Evolutionary conservation across 2,329 filamentous ascomycete genomes (phyloP), one percentile per base, ranked within the genome.

Genomic region (Xylaria sp.): DNA sequence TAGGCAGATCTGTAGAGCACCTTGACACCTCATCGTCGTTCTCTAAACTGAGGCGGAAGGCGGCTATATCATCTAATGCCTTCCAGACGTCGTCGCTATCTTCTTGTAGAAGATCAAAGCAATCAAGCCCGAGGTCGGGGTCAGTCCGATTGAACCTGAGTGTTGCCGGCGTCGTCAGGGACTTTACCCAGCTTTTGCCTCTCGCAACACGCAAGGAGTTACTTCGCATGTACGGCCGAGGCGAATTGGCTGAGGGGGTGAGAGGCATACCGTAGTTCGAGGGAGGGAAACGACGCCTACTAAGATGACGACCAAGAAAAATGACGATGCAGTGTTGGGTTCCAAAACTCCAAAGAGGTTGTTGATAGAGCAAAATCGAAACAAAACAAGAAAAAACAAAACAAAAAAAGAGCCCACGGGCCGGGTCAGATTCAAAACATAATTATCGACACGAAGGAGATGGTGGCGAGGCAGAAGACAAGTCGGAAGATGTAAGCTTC

Each of bases 341-440:
- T 80, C 80, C 82, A 83, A 84, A 80, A 81, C 78, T 79, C 78
- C 79, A 80, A 82, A 80, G 66, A 73, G 66, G 72, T 67, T 66
- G 72, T 67, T 65, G 68, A 73, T 70, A 80, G 74, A 78, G 72
- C 73, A 74, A 77, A 68, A 67, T 75, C 48, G 75, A 74, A 77
- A 70, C 32, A 70, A 63, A 80, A 73, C 78, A 71, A 72, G 74
- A 76, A 75, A 66, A 28, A 76, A 70, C 76, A 74, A 77, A 67
- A 67, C 63, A 25, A 76, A 70, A 76, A 74, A 77, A 66, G 68
- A 66, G 67, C 61, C 69, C 65, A 61, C 63, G 58, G 63, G 72
- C 68, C 65, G 64, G 72, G 67, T 67, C 66, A 63, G 70, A 74
- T 74, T 80, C 81, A 81, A 80, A 79, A 76, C 81, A 83, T 83